phyloP scores from a whole-genome alignment of 1,284 basidiomycete genomes.

The Ceratobasidium sp. region DNA sequence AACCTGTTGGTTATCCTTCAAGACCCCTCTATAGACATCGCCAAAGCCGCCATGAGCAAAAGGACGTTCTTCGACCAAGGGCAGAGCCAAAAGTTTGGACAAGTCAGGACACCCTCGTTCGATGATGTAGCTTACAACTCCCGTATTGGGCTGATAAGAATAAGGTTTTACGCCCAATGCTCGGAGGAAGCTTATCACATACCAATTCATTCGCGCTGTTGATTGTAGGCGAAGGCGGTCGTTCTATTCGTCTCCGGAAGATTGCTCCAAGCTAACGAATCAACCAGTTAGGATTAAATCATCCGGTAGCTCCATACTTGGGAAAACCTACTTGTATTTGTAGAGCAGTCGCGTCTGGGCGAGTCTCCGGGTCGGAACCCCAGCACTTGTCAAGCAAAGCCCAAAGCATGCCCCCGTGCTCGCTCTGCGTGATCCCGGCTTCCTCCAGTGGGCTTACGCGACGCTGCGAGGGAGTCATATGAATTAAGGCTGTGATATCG shows the following conservation, averaged over 20 bases:
- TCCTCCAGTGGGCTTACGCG: neutral
- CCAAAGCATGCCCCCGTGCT: neutral
- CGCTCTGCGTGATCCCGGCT: neutral
- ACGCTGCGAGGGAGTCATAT: neutral
- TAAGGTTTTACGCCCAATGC: no score
- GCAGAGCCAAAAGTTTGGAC: neutral
- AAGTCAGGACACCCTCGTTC: neutral
- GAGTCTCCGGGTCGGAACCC: neutral
- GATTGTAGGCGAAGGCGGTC: no score
- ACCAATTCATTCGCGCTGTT: no score
- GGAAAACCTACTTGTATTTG: no score
- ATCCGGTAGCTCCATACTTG: no score
- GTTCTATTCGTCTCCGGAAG: no score
- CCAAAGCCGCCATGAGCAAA: neutral
- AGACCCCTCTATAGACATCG: neutral
- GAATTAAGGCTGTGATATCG: neutral
- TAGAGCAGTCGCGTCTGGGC: neutral
- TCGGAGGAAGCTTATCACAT: no score
- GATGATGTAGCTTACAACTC: neutral
- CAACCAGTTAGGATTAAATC: no score
- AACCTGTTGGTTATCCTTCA: neutral
- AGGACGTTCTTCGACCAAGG: neutral
- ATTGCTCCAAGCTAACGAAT: no score
- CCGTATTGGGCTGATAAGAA: no score
- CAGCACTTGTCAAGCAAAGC: conserved; percentile 3